Evolutionary conservation across 805 yeast species (phyloP).

Genomic region (Lachancea fermentati): DNA sequence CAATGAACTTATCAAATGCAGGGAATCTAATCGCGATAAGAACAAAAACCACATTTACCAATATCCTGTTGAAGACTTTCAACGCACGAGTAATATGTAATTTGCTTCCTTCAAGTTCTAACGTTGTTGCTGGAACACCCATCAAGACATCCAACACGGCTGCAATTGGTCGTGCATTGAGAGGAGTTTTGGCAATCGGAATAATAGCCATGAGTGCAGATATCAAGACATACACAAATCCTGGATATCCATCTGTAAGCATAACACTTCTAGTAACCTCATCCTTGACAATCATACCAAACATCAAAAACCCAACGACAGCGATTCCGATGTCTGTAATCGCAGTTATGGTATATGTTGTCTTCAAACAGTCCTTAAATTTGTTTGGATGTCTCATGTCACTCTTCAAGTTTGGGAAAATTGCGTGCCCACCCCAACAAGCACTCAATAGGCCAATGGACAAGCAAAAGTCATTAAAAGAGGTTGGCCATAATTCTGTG

Average conservation of each 20-base stretch:
- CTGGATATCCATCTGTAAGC: constrained; percentile 62
- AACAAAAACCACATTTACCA: constrained; percentile 55
- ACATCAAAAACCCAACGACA: constrained; percentile 69
- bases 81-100: constrained; percentile 17
- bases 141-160: constrained; percentile 59
- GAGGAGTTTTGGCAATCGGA: constrained; percentile 80
- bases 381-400: constrained; percentile 67
- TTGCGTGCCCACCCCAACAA: constrained; percentile 83
- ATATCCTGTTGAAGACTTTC: constrained; percentile 31
- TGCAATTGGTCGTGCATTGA: constrained; percentile 76
- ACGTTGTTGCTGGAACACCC: constrained; percentile 22
- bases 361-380: constrained; percentile 46
- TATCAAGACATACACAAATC: constrained; percentile 49
- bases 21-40: constrained; percentile 60
- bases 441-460: constrained; percentile 68
- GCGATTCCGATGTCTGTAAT: constrained; percentile 61
- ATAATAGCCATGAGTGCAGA: constrained; percentile 71
- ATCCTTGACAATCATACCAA: constrained; percentile 61
- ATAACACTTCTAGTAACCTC: constrained; percentile 75
- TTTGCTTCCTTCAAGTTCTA: constrained; percentile 15
- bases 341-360: constrained; percentile 57
- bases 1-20: constrained; percentile 74
- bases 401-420: constrained; percentile 64
- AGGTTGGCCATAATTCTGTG: constrained; percentile 61
- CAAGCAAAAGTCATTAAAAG: constrained; percentile 46